These are phyloP conservation scores for Cinnamomum chago DNA, from an alignment of 164 flowering plant species.

Conservation along the genomic window DNA sequence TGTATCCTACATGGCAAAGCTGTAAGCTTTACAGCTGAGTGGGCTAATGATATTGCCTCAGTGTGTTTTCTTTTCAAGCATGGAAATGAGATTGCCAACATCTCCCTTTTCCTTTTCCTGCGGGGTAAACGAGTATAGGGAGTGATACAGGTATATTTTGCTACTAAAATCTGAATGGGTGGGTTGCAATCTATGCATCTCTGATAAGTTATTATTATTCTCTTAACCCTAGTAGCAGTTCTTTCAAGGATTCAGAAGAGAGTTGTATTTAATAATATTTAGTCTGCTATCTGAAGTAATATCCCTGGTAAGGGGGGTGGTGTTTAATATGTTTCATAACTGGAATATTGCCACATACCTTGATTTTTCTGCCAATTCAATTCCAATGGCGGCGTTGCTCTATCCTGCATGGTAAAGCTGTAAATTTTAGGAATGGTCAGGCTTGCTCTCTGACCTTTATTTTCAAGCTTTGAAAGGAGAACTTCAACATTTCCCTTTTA, in stretches of 20 bases:
- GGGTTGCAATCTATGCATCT: constrained; percentile 22
- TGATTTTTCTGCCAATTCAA: constrained; percentile 16
- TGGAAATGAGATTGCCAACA: constrained; percentile 43
- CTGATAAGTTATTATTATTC: constrained; percentile 4
- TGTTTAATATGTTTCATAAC: constrained; percentile 15
- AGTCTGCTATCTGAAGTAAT: constrained; percentile 17
- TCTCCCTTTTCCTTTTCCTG: constrained; percentile 24
- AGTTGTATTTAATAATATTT: constrained; percentile 24
- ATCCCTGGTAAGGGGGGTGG: constrained; percentile 47
- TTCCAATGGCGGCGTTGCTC: constrained; percentile 33
- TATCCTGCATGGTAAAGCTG: constrained; percentile 44
- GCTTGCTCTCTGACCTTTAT: constrained; percentile 40
- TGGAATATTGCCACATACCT: constrained; percentile 16
- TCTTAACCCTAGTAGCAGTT: not conserved
- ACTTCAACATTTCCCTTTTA: constrained; percentile 21
- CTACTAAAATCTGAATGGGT: constrained; percentile 13
- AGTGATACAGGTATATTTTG: constrained; percentile 28
- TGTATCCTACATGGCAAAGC: constrained; percentile 41
- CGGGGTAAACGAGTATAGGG: constrained; percentile 19
- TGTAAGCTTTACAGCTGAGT: constrained; percentile 39
- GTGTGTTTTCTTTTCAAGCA: constrained; percentile 41
- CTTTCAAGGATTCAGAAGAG: constrained; percentile 18
- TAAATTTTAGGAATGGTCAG: constrained; percentile 39
- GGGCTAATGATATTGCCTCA: constrained; percentile 27
- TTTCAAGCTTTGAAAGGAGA: constrained; percentile 53